A percentile compares a stretch with the other conserved stretches of the same genome.
Evolutionary conservation across 495 filamentous ascomycete species (phyloP).

Genomic region (Hypoxylon lienhwacheense): DNA sequence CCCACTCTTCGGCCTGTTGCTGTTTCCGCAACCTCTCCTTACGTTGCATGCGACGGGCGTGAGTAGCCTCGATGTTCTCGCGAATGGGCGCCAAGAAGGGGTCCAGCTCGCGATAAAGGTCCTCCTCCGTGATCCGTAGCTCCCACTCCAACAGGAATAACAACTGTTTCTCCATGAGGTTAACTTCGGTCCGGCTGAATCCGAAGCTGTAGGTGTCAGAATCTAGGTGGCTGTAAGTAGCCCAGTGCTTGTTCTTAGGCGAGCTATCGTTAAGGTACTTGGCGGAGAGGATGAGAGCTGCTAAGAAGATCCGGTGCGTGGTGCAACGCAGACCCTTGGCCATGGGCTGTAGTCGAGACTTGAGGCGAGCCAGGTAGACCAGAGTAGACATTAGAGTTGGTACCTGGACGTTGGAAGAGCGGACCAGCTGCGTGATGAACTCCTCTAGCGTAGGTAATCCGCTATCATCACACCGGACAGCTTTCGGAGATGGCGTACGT

Average conservation of each 20-base stretch:
- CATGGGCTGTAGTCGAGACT: conserved; percentile 80
- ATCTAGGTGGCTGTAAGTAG: conserved; percentile 76
- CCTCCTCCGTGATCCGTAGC: conserved; percentile 75
- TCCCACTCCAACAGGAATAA: conserved; percentile 95
- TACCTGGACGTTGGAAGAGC: conserved; percentile 93
- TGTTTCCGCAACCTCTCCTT: conserved; percentile 44
- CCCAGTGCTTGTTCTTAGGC: conserved; percentile 99
- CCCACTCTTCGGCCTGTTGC: conserved; percentile 36
- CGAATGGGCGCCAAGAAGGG: conserved; percentile 87
- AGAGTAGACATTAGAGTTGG: conserved; percentile 95
- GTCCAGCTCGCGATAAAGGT: conserved; percentile 85
- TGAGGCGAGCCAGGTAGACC: conserved; percentile 86
- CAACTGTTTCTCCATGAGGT: conserved; percentile 98
- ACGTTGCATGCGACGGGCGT: conserved; percentile 49
- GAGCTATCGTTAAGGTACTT: conserved; percentile 99
- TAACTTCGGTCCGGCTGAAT: conserved; percentile 92
- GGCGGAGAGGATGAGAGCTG: conserved; percentile 85
- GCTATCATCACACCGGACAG: conserved; percentile 44
- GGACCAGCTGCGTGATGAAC: conserved; percentile 89
- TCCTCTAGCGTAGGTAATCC: conserved; percentile 75
- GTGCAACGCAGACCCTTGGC: conserved; percentile 98
- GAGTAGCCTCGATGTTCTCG: conserved; percentile 42
- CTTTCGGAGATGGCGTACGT: conserved; percentile 64
- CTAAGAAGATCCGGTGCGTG: conserved; percentile 95
- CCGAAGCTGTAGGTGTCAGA: conserved; percentile 75